These are phyloP conservation scores for Tricholoma saponaceum DNA, from an alignment of 768 basidiomycete species.

Conservation along the genomic window DNA sequence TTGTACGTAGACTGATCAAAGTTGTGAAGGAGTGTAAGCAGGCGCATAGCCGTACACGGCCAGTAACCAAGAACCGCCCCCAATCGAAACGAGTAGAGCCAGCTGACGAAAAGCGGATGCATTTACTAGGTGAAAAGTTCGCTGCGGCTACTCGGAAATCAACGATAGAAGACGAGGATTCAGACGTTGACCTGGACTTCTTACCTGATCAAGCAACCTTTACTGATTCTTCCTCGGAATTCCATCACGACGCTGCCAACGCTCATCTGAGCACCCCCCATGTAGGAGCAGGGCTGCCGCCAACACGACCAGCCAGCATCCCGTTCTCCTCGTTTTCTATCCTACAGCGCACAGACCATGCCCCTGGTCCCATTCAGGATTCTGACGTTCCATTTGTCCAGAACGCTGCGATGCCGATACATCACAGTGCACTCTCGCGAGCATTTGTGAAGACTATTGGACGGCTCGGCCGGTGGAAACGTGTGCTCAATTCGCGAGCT, in stretches of 20 bases:
- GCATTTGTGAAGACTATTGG: slow-evolving; percentile 82
- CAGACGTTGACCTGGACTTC: slow-evolving; percentile 79
- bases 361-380: slow-evolving; percentile 25
- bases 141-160: slow-evolving; percentile 53
- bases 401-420: slow-evolving; percentile 44
- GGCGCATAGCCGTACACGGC: slow-evolving; percentile 45
- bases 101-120: slow-evolving; percentile 31
- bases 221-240: slow-evolving; percentile 27
- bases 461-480: slow-evolving; percentile 76
- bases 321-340: slow-evolving; percentile 57
- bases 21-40: slow-evolving; percentile 80
- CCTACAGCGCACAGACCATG: slow-evolving; percentile 56
- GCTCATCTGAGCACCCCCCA: slow-evolving; percentile 42
- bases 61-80: slow-evolving; percentile 27
- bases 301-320: slow-evolving; percentile 41
- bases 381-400: slow-evolving; percentile 30
- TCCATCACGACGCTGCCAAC: slow-evolving; percentile 42
- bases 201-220: slow-evolving; percentile 43
- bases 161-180: slow-evolving; percentile 48
- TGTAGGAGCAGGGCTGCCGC: slow-evolving; percentile 31
- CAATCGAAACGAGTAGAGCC: slow-evolving; percentile 31
- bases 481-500: slow-evolving; percentile 58
- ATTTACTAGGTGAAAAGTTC: slow-evolving; percentile 60
- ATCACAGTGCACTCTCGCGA: slow-evolving; percentile 65
- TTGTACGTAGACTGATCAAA: slow-evolving; percentile 79